Conservation (phyloP, 768 basidiomycete species). For the Tulasnella sp. region DNA sequence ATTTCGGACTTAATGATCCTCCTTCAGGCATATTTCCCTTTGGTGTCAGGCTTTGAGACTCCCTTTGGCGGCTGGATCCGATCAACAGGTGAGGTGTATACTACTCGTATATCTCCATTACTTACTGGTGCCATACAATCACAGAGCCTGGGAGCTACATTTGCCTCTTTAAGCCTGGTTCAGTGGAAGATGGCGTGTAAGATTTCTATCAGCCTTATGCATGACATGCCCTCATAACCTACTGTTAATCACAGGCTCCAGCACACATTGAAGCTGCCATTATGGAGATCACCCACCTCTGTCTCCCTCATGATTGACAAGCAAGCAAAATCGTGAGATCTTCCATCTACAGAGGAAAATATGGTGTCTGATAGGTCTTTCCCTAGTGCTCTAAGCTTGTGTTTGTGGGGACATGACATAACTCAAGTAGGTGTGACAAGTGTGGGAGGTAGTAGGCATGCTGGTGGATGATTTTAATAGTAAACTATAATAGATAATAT, state of each 20-base stretch:
- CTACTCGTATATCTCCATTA: not conserved
- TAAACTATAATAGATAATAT: too few relatives aligned
- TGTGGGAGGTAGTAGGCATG: too few relatives aligned
- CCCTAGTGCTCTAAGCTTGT: constrained; percentile 70
- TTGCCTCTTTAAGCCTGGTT: constrained; percentile 51
- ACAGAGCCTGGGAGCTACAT: constrained; percentile 64
- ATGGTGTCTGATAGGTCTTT: constrained; percentile 1
- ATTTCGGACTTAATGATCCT: constrained; percentile 51
- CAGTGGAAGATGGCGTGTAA: constrained; percentile 44
- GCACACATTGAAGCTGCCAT: constrained; percentile 79
- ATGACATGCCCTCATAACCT: constrained; percentile 6
- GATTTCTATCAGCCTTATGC: constrained; percentile 21
- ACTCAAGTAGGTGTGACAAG: constrained; percentile 35
- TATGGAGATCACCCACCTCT: constrained; percentile 90
- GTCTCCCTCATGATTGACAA: constrained; percentile 92
- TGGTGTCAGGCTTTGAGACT: constrained; percentile 51
- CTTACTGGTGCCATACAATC: not conserved
- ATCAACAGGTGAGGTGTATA: constrained; percentile 44
- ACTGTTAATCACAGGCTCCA: constrained; percentile 39
- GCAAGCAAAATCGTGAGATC: constrained; percentile 76
- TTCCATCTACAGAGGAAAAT: not conserved
- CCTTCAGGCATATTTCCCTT: constrained; percentile 70
- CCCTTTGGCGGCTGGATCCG: constrained; percentile 48
- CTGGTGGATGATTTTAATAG: too few relatives aligned
- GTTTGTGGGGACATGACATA: constrained; percentile 74